Conservation (phyloP, 768 basidiomycete genomes). For the Psilocybe cyanescens region DNA sequence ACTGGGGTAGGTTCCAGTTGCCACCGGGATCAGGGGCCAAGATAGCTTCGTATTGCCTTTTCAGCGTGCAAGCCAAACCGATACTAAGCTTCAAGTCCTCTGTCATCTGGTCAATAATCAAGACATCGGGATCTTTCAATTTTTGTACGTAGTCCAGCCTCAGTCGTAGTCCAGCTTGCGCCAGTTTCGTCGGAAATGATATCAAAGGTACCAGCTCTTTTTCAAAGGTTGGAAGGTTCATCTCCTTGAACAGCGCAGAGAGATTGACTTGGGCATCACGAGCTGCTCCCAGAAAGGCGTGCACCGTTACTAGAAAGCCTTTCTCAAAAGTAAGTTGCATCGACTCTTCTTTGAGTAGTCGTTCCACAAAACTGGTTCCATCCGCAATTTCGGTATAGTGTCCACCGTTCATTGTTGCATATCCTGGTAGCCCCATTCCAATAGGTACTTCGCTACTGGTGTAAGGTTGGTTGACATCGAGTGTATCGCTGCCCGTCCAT, state of each 20-base stretch:
- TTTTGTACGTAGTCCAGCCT: slow-evolving; percentile 89
- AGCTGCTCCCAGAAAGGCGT: slow-evolving; percentile 82
- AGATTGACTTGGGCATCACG: slow-evolving; percentile 87
- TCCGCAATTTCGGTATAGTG: slow-evolving; percentile 54
- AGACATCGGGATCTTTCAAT: slow-evolving; percentile 83
- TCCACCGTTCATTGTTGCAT: slow-evolving; percentile 19
- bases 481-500: slow-evolving; percentile 93
- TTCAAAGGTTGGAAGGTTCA: slow-evolving; percentile 93
- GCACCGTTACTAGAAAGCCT: slow-evolving; percentile 85
- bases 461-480: slow-evolving; percentile 85
- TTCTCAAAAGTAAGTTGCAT: slow-evolving; percentile 94
- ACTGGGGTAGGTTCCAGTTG: slow-evolving; percentile 87
- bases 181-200: slow-evolving; percentile 94
- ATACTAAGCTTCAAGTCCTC: slow-evolving; percentile 92
- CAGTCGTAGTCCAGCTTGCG: slow-evolving; percentile 88
- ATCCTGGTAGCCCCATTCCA: slow-evolving; percentile 29
- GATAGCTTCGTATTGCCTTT: slow-evolving; percentile 93
- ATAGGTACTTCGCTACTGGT: slow-evolving; percentile 64
- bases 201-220: slow-evolving; percentile 89
- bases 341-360: slow-evolving; percentile 94
- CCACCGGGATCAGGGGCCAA: slow-evolving; percentile 84
- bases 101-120: slow-evolving; percentile 93
- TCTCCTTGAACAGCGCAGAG: slow-evolving; percentile 73
- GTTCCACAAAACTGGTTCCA: slow-evolving; percentile 89
- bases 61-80: slow-evolving; percentile 92